Evolutionary conservation across 495 filamentous ascomycete species (phyloP), one percentile per base, ranked within the genome.

Genomic region (Bryoglossum gracile): DNA sequence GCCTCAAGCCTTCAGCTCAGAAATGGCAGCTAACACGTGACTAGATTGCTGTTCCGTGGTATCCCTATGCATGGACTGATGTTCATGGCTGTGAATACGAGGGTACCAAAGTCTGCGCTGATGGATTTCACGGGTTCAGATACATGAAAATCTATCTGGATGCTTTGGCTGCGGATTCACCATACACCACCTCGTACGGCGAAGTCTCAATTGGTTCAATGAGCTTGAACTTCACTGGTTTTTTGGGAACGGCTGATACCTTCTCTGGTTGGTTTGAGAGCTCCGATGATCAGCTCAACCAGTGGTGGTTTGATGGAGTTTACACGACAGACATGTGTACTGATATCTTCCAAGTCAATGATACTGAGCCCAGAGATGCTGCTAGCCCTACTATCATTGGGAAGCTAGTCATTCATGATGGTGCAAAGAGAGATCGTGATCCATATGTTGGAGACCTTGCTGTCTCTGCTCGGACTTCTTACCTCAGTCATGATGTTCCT

Each of bases 381-480:
- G 59, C 52, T 4, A 68, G 63, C 23, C 57, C 65, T 3, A 58
- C 61, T 14, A 54, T 74, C 10, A 21, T 65, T 5, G 68, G 65
- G 6, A 72, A 69, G 39, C 54, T 63, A 35, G 68, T 73, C 8
- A 43, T 74, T 10, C 62, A 63, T 25, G 71, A 74, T 48, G 71
- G 71, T 10, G 68, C 71, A 2, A 74, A 74, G 49, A 54, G 71
- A 48, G 69, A 74, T 54, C 54, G 71, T 38, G 67, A 72, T 48
- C 71, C 71, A 16, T 74, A 74, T 50, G 63, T 69, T 33, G 71
- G 71, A 14, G 71, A 74, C 43, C 48, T 74, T 8, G 70, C 66
- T 8, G 68, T 74, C 6, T 51, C 71, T 8, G 59, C 62, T 1
- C 52, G 67, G 18, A 72, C 69, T 6, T 60, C 65, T 1, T 74